Evolutionary conservation across 495 filamentous ascomycete species (phyloP), one percentile per base, ranked within the genome.

Genomic region (Parmelia sp.): DNA sequence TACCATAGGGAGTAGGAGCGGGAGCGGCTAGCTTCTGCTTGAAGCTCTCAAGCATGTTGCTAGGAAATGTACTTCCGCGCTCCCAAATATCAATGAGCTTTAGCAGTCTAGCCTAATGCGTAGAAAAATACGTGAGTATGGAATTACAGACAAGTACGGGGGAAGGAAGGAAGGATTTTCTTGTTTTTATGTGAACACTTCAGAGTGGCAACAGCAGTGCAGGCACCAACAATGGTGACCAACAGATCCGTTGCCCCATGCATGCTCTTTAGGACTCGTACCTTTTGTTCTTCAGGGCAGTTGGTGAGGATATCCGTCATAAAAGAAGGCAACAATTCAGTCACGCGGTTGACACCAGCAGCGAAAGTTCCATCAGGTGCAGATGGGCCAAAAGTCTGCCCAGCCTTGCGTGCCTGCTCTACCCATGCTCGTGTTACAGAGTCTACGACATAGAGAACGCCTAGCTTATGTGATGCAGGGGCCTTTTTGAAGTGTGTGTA

Each of bases 371-470:
- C 94, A 78, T 96, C 90, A 65, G 84, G 82, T 63, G 91, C 89
- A 71, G 83, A 79, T 69, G 81, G 83, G 73, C 87, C 89, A 71
- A 91, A 81, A 63, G 86, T 80, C 75, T 97, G 91, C 65, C 90
- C 90, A 66, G 87, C 83, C 68, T 86, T 85, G 76, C 90, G 92
- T 67, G 94, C 95, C 75, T 90, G 88, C 75, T 98, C 92, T 84
- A 96, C 85, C 92, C 95, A 98, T 78, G 92, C 91, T 77, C 94
- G 90, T 75, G 91, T 92, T 87, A 98, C 92, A 83, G 92, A 96
- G 84, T 98, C 95, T 95, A 98, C 90, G 80, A 97, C 92, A 87
- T 98, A 98, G 80, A 98, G 87, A 72, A 97, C 92, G 76, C 94
- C 94, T 80, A 98, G 82, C 80, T 98, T 98, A 84, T 97, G 92